Percentiles rank a stretch among this genome's conserved stretches.
Evolutionary conservation across 176 grass and related monocot genomes (phyloP).

Genomic region (Dactylis glomerata): DNA sequence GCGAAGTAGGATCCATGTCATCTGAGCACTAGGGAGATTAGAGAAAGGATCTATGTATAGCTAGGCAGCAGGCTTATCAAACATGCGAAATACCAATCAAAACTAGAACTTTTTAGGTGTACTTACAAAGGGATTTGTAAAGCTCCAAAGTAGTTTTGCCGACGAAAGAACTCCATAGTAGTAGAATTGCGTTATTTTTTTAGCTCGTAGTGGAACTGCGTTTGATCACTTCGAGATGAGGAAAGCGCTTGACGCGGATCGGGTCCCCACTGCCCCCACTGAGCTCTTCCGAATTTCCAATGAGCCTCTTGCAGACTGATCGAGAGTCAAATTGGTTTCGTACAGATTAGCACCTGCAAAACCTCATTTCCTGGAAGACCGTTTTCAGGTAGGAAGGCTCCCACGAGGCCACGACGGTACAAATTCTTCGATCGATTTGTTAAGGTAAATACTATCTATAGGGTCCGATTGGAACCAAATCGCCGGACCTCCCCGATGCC

Average conservation of each 20-base stretch:
- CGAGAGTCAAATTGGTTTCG: not conserved
- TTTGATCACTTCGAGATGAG: not conserved
- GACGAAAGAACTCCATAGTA: no score
- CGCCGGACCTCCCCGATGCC: no score
- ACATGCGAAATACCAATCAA: not conserved
- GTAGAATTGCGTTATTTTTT: no score
- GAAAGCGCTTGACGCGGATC: constrained; percentile 35
- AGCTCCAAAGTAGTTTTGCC: not conserved
- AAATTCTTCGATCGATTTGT: not conserved
- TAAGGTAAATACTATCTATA: no score
- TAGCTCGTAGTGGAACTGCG: no score
- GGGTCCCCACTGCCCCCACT: constrained; percentile 3
- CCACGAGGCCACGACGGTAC: not conserved
- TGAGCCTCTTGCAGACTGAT: not conserved
- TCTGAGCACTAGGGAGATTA: not conserved
- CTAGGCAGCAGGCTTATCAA: not conserved
- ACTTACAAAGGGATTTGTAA: not conserved
- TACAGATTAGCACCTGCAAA: not conserved
- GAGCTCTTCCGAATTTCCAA: not conserved
- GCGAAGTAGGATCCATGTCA: not conserved
- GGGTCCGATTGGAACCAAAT: no score
- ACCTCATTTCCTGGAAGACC: constrained; percentile 19
- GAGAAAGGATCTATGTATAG: not conserved
- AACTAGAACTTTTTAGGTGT: not conserved
- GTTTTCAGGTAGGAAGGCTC: not conserved